phyloP scores from a whole-genome alignment of 2,329 filamentous ascomycete species.

The Fusarium odoratissimum region DNA sequence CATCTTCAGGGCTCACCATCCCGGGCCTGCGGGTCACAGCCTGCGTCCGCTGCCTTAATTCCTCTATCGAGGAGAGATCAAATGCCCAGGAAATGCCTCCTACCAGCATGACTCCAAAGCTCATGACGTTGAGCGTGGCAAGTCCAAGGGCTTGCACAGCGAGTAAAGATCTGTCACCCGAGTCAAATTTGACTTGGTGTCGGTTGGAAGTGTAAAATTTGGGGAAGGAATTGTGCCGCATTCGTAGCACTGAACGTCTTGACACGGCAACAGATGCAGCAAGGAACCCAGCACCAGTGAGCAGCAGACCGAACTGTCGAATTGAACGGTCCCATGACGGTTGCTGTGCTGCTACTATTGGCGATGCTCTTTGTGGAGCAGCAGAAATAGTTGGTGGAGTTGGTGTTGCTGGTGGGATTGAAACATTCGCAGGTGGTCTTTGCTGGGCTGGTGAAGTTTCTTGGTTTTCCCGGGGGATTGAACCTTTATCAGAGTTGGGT shows the following conservation, averaged over 20 bases:
- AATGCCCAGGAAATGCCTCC: slow-evolving; percentile 82
- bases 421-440: slow-evolving; percentile 20
- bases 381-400: not conserved
- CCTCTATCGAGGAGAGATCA: slow-evolving; percentile 77
- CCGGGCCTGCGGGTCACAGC: slow-evolving; percentile 53
- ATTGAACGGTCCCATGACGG: slow-evolving; percentile 57
- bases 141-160: slow-evolving; percentile 86
- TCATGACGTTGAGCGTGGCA: slow-evolving; percentile 86
- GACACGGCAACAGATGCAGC: slow-evolving; percentile 77
- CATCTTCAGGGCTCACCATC: slow-evolving; percentile 57
- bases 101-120: slow-evolving; percentile 77
- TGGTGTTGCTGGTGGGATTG: slow-evolving; percentile 1
- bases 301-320: slow-evolving; percentile 76
- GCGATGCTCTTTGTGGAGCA: not conserved
- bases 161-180: slow-evolving; percentile 63
- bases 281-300: slow-evolving; percentile 81
- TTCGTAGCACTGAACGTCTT: slow-evolving; percentile 74
- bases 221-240: slow-evolving; percentile 71
- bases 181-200: slow-evolving; percentile 41
- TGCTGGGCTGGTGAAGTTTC: slow-evolving; percentile 30
- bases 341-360: slow-evolving; percentile 8
- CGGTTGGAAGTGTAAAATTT: slow-evolving; percentile 77
- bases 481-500: slow-evolving; percentile 23
- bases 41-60: slow-evolving; percentile 67
- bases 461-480: not conserved